phyloP scores from a whole-genome alignment of 2,329 filamentous ascomycete genomes.

The Xylariomycetidae sp. region DNA sequence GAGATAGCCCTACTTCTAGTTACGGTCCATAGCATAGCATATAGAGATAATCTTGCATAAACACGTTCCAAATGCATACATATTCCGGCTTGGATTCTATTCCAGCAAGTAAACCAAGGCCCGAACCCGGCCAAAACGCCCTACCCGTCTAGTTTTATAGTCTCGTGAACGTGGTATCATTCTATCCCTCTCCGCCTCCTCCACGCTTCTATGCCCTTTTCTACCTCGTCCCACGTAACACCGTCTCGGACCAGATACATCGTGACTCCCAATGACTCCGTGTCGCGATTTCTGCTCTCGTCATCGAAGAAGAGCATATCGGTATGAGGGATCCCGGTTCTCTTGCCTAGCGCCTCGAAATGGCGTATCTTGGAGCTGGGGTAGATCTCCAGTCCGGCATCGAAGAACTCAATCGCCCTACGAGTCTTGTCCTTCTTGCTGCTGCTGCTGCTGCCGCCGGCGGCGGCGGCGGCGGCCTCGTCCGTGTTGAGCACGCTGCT shows the following conservation, averaged over 20 bases:
- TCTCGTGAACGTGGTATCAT: no score
- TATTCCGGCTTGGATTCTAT: no score
- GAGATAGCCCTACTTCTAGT: no score
- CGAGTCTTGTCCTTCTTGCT: slow-evolving; percentile 30
- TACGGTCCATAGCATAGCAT: no score
- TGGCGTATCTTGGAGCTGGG: slow-evolving; percentile 82
- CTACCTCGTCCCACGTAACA: slow-evolving; percentile 70
- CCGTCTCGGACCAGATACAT: slow-evolving; percentile 82
- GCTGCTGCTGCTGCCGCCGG: slow-evolving; percentile 10
- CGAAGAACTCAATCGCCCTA: slow-evolving; percentile 56
- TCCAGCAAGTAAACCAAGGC: no score
- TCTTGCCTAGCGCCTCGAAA: slow-evolving; percentile 68
- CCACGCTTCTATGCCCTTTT: slow-evolving; percentile 77
- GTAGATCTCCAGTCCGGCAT: slow-evolving; percentile 60
- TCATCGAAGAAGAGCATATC: slow-evolving; percentile 98
- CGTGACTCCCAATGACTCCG: slow-evolving; percentile 71
- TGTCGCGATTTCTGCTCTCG: slow-evolving; percentile 80
- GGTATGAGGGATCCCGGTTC: slow-evolving; percentile 65
- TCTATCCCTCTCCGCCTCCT: slow-evolving; percentile 56
- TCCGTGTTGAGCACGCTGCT: slow-evolving; percentile 15
- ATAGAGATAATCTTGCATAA: no score
- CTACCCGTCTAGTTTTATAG: no score
- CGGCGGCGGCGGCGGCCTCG: slow-evolving; percentile 12
- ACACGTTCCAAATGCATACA: no score
- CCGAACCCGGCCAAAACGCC: no score